Conservation (phyloP, 2,329 filamentous ascomycete species). For the Plenodomus tracheiphilus region DNA sequence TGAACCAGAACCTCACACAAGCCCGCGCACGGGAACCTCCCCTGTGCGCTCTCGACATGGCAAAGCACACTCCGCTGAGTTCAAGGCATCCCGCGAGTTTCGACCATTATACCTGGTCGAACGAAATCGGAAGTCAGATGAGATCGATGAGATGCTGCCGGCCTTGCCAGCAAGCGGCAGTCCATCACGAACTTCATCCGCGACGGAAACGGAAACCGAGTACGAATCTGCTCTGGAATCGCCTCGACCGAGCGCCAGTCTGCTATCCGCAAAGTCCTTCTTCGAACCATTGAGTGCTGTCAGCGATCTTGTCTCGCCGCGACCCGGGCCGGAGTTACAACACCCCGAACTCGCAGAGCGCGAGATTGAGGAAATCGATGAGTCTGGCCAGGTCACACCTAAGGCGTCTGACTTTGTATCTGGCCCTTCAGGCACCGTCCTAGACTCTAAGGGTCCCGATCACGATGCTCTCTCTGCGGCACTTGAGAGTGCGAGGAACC, state of each 20-base stretch:
- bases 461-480: conserved; percentile 29
- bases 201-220: conserved; percentile 48
- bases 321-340: conserved; percentile 17
- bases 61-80: conserved; percentile 56
- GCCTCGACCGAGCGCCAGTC: conserved; percentile 31
- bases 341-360: conserved; percentile 30
- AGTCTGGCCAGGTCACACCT: conserved; percentile 69
- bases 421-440: conserved; percentile 6
- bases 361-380: conserved; percentile 54
- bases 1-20: conserved; percentile 33
- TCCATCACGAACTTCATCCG: conserved; percentile 38
- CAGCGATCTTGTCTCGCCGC: conserved; percentile 21
- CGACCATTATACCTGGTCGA: conserved; percentile 84
- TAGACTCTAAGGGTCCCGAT: conserved; percentile 14
- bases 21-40: conserved; percentile 41
- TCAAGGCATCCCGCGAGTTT: conserved; percentile 65
- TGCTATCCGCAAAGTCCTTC: conserved; percentile 25
- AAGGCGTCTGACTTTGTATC: conserved; percentile 59
- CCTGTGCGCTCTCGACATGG: conserved; percentile 50
- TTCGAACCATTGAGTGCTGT: conserved; percentile 23
- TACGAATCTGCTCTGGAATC: conserved; percentile 51
- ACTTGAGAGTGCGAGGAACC: conserved; percentile 19
- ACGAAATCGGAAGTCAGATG: conserved; percentile 49
- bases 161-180: conserved; percentile 55
- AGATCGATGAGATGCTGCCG: conserved; percentile 51